phyloP scores from a whole-genome alignment of 2,329 filamentous ascomycete genomes.

The Pestalotiopsis sp. region DNA sequence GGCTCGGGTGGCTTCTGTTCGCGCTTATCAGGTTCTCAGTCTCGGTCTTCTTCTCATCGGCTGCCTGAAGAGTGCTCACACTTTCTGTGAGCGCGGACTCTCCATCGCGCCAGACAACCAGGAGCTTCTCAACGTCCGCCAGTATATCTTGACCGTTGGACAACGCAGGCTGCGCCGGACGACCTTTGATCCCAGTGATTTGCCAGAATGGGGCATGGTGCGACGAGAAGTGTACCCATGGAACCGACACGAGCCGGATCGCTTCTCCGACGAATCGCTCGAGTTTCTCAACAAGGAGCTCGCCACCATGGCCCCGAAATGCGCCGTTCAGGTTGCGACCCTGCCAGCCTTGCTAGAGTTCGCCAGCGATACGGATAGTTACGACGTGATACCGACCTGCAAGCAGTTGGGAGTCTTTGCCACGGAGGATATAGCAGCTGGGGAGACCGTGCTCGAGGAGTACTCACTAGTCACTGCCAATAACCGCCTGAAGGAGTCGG shows the following conservation, averaged over 20 bases:
- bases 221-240: slow-evolving; percentile 72
- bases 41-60: slow-evolving; percentile 64
- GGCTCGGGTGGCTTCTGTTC: slow-evolving; percentile 46
- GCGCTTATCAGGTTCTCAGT: slow-evolving; percentile 62
- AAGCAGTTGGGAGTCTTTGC: slow-evolving; percentile 91
- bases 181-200: slow-evolving; percentile 52
- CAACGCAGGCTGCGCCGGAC: slow-evolving; percentile 48
- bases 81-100: slow-evolving; percentile 66
- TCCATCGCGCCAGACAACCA: slow-evolving; percentile 55
- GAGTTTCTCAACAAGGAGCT: slow-evolving; percentile 73
- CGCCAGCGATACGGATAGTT: slow-evolving; percentile 51
- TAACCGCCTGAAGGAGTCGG: slow-evolving; percentile 80
- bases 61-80: slow-evolving; percentile 68
- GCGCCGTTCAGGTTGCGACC: slow-evolving; percentile 75
- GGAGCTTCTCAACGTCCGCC: slow-evolving; percentile 56
- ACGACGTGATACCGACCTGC: slow-evolving; percentile 59
- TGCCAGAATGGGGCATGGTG: slow-evolving; percentile 72
- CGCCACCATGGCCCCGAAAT: slow-evolving; percentile 72
- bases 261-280: slow-evolving; percentile 70
- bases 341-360: slow-evolving; percentile 71
- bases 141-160: slow-evolving; percentile 56
- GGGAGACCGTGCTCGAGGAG: slow-evolving; percentile 78
- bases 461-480: slow-evolving; percentile 87
- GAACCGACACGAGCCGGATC: slow-evolving; percentile 70
- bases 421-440: slow-evolving; percentile 75